These are phyloP conservation scores for Collybia sordida DNA, from an alignment of 768 basidiomycete species.

Conservation along the genomic window DNA sequence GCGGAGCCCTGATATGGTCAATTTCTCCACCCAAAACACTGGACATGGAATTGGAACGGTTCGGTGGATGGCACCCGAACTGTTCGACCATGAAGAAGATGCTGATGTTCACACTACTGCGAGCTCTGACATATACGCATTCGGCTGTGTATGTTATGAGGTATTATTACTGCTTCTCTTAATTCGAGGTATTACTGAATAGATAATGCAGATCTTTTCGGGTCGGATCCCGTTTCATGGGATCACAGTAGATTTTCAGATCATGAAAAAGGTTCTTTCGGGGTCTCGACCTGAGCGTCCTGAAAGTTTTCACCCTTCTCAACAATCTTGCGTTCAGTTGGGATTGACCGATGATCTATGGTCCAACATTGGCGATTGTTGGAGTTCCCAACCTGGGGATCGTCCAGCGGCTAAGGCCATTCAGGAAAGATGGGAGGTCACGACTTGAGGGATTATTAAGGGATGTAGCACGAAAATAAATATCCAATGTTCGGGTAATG, in stretches of 20 bases:
- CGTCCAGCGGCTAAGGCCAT: conserved; percentile 3
- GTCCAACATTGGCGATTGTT: conserved; percentile 4
- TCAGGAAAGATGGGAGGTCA: no score
- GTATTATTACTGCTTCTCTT: background rate
- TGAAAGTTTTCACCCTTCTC: no score
- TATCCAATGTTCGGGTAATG: no score
- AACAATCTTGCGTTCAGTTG: background rate
- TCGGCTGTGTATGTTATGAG: conserved; percentile 16
- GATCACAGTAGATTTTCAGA: conserved; percentile 11
- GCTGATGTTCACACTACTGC: background rate
- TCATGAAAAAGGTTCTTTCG: conserved; percentile 15
- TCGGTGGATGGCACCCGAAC: conserved; percentile 36
- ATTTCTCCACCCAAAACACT: conserved; percentile 38
- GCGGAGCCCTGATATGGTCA: conserved; percentile 15
- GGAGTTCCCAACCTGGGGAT: background rate
- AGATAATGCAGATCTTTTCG: conserved; percentile 19
- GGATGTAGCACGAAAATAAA: no score
- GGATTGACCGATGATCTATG: conserved; percentile 4
- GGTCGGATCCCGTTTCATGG: conserved; percentile 24
- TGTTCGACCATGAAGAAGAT: conserved; percentile 20
- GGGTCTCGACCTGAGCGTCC: background rate
- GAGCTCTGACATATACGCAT: conserved; percentile 15
- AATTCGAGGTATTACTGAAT: no score
- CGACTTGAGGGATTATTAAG: no score
- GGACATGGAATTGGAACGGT: conserved; percentile 28